Percentiles rank a stretch among this genome's conserved stretches.
phyloP scores from a whole-genome alignment of 768 basidiomycete genomes.

The Phanerochaete sordida region DNA sequence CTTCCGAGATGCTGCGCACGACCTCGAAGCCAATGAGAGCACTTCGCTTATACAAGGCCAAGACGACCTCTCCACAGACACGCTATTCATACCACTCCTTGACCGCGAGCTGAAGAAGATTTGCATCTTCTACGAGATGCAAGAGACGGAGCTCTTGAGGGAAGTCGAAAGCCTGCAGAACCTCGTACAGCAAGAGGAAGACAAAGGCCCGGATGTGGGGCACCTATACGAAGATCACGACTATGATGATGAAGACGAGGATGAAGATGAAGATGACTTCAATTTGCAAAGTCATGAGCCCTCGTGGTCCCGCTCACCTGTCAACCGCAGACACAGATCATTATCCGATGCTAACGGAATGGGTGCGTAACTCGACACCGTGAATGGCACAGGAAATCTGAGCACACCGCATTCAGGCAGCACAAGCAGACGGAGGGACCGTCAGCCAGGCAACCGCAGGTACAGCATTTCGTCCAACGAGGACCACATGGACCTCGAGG shows the following conservation, averaged over 20 bases:
- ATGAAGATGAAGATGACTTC: constrained; percentile 47
- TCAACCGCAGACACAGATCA: constrained; percentile 2
- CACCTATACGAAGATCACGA: constrained; percentile 57
- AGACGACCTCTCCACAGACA: constrained; percentile 40
- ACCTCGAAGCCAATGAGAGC: constrained; percentile 64
- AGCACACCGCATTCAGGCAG: not conserved
- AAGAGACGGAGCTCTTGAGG: constrained; percentile 68
- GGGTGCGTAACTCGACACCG: not conserved
- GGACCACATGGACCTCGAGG: constrained; percentile 38
- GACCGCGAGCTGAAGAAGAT: constrained; percentile 86
- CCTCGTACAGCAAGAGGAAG: constrained; percentile 57
- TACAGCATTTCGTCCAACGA: constrained; percentile 52
- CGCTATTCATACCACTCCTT: constrained; percentile 67
- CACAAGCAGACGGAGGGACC: constrained; percentile 14
- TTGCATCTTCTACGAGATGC: constrained; percentile 67
- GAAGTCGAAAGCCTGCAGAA: constrained; percentile 58
- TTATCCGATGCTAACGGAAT: constrained; percentile 1
- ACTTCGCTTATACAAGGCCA: constrained; percentile 48
- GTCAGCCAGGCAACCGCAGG: constrained; percentile 21
- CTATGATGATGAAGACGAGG: constrained; percentile 51
- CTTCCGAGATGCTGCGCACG: constrained; percentile 34
- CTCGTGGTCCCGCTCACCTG: constrained; percentile 24
- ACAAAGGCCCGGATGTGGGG: constrained; percentile 46
- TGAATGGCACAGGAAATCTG: no score
- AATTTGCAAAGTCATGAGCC: constrained; percentile 23